Evolutionary conservation across 2,329 filamentous ascomycete genomes (phyloP), one percentile per base, ranked within the genome.

Genomic region (Arthroderma uncinatum): DNA sequence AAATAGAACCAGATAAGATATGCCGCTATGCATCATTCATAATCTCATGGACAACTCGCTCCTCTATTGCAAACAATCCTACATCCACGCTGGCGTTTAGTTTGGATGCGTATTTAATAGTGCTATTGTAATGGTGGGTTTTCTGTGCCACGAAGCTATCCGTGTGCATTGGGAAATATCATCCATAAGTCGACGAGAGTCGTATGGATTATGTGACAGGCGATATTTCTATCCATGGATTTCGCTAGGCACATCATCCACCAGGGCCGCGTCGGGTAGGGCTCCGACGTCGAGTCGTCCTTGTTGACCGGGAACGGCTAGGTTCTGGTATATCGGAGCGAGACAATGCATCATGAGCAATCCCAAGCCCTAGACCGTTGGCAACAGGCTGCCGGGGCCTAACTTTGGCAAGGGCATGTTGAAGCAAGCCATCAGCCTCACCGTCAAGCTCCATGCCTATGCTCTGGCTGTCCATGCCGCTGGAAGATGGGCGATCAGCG

Each of bases 401-500:
- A 12, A 58, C 58, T 19, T 65, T 68, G n/a, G 64, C 64, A 30
- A 76, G 64, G 0, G 73, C 73, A 4, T 69, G 67, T 19, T 68
- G 64, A 1, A 76, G 61, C 4, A 76, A 63, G 4, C 68, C 70
- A 54, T 75, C 71, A 1, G 74, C 74, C 58, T 75, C 71, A 5
- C 68, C 65, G 60, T 76, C 74, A 9, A 76, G 62, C 50, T 73
- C 72, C 68, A 71, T 72, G 53, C 71, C 70, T 2, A 72, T 65
- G 10, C 63, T 64, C n/a, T 71, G 68, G 30, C 69, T 67, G 64
- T 21, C 56, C 30, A 19, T 28, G 61, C 62, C 1, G 55, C 63
- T 48, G 5, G 55, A 61, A 1, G 65, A 62, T 5, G 67, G 64
- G 10, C 62, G 62, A 28, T 71, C 66, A 9, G 69, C 58, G 8